phyloP scores from a whole-genome alignment of 306 rosid genomes.

The Geum urbanum region DNA sequence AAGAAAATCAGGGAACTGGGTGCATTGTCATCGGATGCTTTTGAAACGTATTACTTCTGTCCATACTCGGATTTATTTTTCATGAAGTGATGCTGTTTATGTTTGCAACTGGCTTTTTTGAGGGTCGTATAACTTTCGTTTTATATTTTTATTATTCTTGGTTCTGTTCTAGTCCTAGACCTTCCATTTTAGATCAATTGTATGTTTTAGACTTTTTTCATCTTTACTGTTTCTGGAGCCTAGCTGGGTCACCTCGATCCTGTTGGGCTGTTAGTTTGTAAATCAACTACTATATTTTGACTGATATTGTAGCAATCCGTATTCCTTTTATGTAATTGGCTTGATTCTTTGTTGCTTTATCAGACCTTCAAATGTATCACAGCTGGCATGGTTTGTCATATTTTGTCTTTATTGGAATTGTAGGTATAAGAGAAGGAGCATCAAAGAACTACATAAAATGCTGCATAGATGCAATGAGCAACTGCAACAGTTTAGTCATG shows the following conservation, averaged over 20 bases:
- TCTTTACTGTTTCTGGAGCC: not conserved
- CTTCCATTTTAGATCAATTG: not conserved
- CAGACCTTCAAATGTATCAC: not conserved
- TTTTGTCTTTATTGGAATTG: constrained; percentile 22
- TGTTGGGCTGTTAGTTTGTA: not conserved
- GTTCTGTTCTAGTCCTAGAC: not conserved
- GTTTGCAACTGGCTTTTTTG: not conserved
- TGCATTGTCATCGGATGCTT: constrained; percentile 89
- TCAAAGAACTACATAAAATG: constrained; percentile 79
- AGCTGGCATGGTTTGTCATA: constrained; percentile 7
- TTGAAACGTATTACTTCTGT: constrained; percentile 65
- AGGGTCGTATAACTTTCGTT: not conserved
- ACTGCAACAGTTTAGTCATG: constrained; percentile 90
- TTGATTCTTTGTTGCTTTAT: not conserved
- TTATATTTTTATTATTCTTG: not conserved
- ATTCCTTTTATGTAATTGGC: not conserved
- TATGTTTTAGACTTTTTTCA: not conserved
- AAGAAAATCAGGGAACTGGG: constrained; percentile 93
- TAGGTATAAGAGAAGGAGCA: constrained; percentile 74
- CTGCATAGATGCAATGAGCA: constrained; percentile 89
- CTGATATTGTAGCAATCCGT: not conserved
- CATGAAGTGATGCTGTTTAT: not conserved
- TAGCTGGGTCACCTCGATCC: not conserved
- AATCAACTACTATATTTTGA: not conserved
- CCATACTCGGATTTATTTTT: constrained; percentile 17